A percentile compares a stretch with the other conserved stretches of the same genome.
These are phyloP conservation scores for Cajanus cajan DNA, from an alignment of 306 rosid genomes.

Conservation along the genomic window DNA sequence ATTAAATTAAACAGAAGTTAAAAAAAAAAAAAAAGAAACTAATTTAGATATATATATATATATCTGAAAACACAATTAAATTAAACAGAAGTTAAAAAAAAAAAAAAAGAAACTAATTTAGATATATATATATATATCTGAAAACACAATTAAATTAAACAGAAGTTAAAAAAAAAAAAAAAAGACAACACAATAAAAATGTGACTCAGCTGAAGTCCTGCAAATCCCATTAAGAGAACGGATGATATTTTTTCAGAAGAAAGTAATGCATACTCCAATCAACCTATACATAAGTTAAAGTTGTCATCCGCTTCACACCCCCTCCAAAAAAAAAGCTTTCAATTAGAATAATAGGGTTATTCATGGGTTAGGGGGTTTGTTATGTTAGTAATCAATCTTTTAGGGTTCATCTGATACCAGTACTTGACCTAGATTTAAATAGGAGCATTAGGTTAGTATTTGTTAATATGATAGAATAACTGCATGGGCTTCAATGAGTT, in stretches of 20 bases:
- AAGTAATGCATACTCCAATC: background rate
- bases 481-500: background rate
- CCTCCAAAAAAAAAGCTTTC: background rate
- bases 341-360: background rate
- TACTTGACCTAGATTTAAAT: conserved; percentile 8
- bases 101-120: conserved; percentile 10
- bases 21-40: conserved; percentile 12
- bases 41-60: background rate
- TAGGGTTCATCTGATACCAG: background rate
- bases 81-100: background rate
- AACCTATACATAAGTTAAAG: too few relatives aligned
- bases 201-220: background rate
- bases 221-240: background rate
- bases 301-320: background rate
- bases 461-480: background rate
- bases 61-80: conserved; percentile 14
- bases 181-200: background rate
- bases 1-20: background rate
- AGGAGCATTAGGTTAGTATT: background rate
- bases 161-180: background rate
- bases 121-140: background rate
- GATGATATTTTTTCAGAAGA: background rate
- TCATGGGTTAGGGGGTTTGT: background rate
- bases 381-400: background rate
- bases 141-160: conserved; percentile 10